Conservation (phyloP, 1,139 yeast species). For the Lodderomyces elongisporus region DNA sequence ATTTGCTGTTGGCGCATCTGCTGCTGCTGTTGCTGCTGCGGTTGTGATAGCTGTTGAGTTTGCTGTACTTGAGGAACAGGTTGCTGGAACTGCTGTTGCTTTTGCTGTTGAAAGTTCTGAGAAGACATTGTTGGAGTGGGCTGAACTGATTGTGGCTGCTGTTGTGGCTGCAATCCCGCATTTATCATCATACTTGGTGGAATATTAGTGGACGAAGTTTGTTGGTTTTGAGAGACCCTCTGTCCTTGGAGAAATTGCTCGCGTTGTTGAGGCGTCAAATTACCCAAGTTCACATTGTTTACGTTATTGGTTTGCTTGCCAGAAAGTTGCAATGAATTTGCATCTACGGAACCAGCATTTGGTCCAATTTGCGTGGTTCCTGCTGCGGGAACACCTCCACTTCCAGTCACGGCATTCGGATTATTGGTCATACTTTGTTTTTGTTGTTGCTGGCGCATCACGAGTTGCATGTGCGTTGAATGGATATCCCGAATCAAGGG, state of each 20-base stretch:
- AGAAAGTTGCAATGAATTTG: not conserved
- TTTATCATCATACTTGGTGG: constrained; percentile 5
- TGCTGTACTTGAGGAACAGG: constrained; percentile 14
- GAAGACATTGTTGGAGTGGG: constrained; percentile 8
- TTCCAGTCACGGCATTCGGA: too few relatives aligned
- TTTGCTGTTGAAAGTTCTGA: constrained; percentile 3
- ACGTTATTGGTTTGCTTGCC: not conserved
- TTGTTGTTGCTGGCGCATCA: constrained; percentile 32
- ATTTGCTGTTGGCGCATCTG: constrained; percentile 11
- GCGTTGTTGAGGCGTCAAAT: constrained; percentile 33
- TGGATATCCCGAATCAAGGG: constrained; percentile 58
- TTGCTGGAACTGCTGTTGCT: constrained; percentile 7
- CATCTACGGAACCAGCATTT: not conserved
- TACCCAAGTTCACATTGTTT: constrained; percentile 14
- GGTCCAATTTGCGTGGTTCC: constrained; percentile 8
- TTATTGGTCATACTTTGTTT: constrained; percentile 15
- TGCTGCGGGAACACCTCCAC: too few relatives aligned
- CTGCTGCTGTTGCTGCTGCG: constrained; percentile 15
- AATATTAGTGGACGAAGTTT: not conserved
- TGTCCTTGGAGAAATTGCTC: constrained; percentile 34
- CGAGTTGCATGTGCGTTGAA: constrained; percentile 45
- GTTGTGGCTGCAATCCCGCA: constrained; percentile 4
- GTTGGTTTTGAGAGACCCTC: constrained; percentile 7
- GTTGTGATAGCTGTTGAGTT: not conserved
- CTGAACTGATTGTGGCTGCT: constrained; percentile 10